A percentile compares a stretch with the other conserved stretches of the same genome.
Conservation (phyloP, 768 basidiomycete genomes). For the Hygrocybe coccinea region DNA sequence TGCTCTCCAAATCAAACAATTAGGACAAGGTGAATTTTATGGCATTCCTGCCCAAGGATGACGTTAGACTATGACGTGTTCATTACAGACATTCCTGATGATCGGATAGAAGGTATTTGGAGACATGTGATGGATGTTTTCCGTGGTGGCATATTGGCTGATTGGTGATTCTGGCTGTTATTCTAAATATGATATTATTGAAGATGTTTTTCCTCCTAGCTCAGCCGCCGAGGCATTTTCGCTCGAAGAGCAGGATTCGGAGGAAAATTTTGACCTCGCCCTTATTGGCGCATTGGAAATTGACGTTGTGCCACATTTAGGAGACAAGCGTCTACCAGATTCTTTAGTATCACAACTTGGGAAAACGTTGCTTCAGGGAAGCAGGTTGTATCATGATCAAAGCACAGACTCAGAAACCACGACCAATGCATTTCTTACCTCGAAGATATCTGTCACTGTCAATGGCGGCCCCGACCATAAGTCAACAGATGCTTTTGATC, state of each 20-base stretch:
- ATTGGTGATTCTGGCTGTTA: constrained; percentile 56
- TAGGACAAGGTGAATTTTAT: constrained; percentile 42
- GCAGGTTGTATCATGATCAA: constrained; percentile 59
- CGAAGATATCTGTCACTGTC: neutral
- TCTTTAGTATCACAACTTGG: constrained; percentile 62
- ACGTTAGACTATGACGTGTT: neutral
- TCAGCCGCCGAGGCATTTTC: constrained; percentile 53
- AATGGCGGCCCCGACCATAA: neutral
- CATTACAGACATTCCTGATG: constrained; percentile 49
- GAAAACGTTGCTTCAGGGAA: constrained; percentile 68
- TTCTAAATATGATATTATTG: neutral
- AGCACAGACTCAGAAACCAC: neutral
- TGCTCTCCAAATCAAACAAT: constrained; percentile 43
- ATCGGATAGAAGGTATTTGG: constrained; percentile 80
- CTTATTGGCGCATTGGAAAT: constrained; percentile 76
- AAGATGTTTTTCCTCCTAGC: constrained; percentile 30
- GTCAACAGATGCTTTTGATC: neutral
- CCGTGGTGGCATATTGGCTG: constrained; percentile 74
- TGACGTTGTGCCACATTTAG: constrained; percentile 74
- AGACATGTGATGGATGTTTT: constrained; percentile 77
- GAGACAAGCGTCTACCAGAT: constrained; percentile 65
- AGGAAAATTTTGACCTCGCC: constrained; percentile 81
- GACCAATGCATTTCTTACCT: constrained; percentile 1
- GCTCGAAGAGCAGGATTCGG: constrained; percentile 62
- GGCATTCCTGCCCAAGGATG: neutral